Conservation (phyloP, 2,329 filamentous ascomycete species). For the Karstenula rhodostoma region DNA sequence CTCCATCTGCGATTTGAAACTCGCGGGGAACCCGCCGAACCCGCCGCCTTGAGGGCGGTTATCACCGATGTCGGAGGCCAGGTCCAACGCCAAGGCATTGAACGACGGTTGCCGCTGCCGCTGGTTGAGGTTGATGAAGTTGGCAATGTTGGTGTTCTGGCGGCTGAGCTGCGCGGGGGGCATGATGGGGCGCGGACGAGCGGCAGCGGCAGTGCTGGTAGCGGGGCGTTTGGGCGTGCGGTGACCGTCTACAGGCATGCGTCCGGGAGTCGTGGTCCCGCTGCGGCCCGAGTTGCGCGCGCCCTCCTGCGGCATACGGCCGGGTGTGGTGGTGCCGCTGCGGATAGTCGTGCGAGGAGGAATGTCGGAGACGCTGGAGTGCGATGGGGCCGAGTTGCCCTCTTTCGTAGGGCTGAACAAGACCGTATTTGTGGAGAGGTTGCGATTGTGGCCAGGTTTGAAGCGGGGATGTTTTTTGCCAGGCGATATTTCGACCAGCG, state of each 20-base stretch:
- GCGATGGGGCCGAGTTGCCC: constrained; percentile 46
- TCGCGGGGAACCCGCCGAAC: constrained; percentile 72
- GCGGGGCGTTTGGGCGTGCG: constrained; percentile 30
- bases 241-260: constrained; percentile 27
- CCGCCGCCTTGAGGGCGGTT: constrained; percentile 65
- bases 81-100: constrained; percentile 68
- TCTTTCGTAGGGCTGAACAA: constrained; percentile 74
- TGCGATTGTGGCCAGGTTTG: constrained; percentile 69
- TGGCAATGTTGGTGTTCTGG: constrained; percentile 64
- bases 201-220: constrained; percentile 36
- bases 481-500: constrained; percentile 41
- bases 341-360: constrained; percentile 40
- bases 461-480: constrained; percentile 27
- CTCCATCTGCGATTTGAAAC: constrained; percentile 74
- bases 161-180: constrained; percentile 63
- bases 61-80: constrained; percentile 76
- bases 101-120: constrained; percentile 66
- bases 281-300: constrained; percentile 27
- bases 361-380: constrained; percentile 39
- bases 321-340: constrained; percentile 47
- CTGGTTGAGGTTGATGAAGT: constrained; percentile 61
- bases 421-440: constrained; percentile 82
- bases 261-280: constrained; percentile 20
- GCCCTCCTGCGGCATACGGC: constrained; percentile 23
- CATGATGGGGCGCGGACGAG: constrained; percentile 41